Percentiles rank a stretch among this genome's conserved stretches.
Conservation (phyloP, 331 rosid genomes). For the Acacia concinna region DNA sequence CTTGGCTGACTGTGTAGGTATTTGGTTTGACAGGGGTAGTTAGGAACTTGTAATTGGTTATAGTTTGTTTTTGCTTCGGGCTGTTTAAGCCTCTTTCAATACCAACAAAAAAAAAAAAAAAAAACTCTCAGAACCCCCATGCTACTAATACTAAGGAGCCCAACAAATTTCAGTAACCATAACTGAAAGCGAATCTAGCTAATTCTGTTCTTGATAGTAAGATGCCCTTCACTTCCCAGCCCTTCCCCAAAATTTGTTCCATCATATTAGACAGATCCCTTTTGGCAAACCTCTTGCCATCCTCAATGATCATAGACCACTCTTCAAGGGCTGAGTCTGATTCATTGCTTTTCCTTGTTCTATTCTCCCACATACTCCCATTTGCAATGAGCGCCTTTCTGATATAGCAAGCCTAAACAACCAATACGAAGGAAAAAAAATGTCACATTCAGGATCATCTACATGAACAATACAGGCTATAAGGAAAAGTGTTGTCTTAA, state of each 20-base stretch:
- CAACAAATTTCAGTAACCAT: conserved; percentile 20
- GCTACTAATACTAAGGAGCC: conserved; percentile 25
- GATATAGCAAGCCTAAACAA: conserved; percentile 66
- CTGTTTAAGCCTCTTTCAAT: too few relatives aligned
- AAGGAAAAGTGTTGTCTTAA: not conserved
- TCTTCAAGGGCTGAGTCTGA: conserved; percentile 44
- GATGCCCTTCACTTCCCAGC: conserved; percentile 74
- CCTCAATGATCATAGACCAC: conserved; percentile 63
- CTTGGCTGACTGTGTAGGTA: too few relatives aligned
- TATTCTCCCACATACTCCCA: conserved; percentile 38
- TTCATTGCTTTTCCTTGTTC: conserved; percentile 28
- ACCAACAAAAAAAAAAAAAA: not conserved
- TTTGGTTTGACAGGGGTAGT: too few relatives aligned
- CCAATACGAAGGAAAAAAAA: not conserved
- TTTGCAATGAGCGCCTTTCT: conserved; percentile 48
- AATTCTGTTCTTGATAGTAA: conserved; percentile 63
- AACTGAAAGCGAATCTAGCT: conserved; percentile 52
- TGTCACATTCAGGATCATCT: conserved; percentile 5
- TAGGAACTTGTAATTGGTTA: too few relatives aligned
- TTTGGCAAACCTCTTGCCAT: conserved; percentile 55
- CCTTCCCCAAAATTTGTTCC: conserved; percentile 54
- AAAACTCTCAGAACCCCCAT: conserved; percentile 31
- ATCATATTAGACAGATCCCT: conserved; percentile 46
- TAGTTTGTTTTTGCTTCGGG: too few relatives aligned
- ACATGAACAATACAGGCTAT: conserved; percentile 15